Conservation (phyloP, 2,329 filamentous ascomycete genomes). For the Verticillium longisporum region DNA sequence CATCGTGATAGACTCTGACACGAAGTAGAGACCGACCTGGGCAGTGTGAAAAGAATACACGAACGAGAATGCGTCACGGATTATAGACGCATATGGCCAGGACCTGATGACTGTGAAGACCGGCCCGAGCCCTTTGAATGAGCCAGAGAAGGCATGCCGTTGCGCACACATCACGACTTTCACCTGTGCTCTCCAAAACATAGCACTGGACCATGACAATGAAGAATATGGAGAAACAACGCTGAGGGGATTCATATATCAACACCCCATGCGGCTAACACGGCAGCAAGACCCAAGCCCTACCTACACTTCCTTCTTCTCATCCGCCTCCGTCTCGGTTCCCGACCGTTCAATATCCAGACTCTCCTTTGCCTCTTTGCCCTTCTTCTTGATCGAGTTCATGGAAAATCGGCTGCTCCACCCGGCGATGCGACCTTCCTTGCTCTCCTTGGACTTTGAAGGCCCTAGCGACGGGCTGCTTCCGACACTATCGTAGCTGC, state of each 20-base stretch:
- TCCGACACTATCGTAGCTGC: conserved; percentile 48
- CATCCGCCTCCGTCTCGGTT: conserved; percentile 6
- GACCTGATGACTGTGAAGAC: background rate
- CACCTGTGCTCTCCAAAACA: background rate
- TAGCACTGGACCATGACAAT: background rate
- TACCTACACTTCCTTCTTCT: conserved; percentile 8
- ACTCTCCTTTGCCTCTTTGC: conserved; percentile 48
- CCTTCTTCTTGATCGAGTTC: conserved; percentile 56
- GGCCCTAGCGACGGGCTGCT: conserved; percentile 52
- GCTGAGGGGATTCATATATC: background rate
- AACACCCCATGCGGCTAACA: background rate
- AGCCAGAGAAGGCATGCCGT: no score
- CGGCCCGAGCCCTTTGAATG: no score
- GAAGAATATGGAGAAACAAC: background rate
- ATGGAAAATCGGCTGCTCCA: conserved; percentile 47
- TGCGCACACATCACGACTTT: no score
- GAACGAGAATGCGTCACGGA: no score
- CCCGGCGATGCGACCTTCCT: conserved; percentile 41
- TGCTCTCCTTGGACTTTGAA: conserved; percentile 36
- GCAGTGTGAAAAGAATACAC: no score
- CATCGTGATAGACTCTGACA: no score
- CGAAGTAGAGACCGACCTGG: no score
- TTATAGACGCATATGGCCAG: no score
- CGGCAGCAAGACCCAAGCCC: background rate
- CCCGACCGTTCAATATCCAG: conserved; percentile 37